Evolutionary conservation across 2,329 filamentous ascomycete genomes (phyloP), one percentile per base, ranked within the genome.

Genomic region (Penicillium psychrosexuale): DNA sequence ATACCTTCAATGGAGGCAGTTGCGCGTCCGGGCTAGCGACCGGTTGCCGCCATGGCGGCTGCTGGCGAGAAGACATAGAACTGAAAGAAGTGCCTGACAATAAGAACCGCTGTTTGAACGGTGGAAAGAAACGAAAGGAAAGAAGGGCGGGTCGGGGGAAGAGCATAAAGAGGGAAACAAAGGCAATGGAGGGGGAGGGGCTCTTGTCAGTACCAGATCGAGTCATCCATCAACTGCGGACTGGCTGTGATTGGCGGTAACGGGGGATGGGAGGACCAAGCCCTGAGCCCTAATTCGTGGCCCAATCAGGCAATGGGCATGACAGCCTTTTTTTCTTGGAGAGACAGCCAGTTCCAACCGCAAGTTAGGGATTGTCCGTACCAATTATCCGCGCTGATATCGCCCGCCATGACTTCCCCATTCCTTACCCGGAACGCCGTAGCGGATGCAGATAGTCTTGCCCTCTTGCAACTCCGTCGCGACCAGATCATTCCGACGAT

Each of bases 391-490:
- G 31, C 12, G 15, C 9, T 33, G 1, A 15, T 43, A 38, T 34
- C 37, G 17, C 36, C 30, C 51, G 55, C 40, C 39, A 76, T 77
- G 74, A 67, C 74, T 1, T 96, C 92, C 9, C 88, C 91, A 0
- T 97, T 99, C 65, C 81, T 97, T 37, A 83, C 88, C 50, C 86
- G 89, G 0, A 85, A 86, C 15, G 68, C 79, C 3, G 74, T 77
- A 19, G 86, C 92, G 4, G 77, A 80, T 11, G 77, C 84, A 22
- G 82, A 88, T 63, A 81, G 82, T 3, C 83, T 97, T 42, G 89
- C 91, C 27, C 88, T 97, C 58, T 81, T 97, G 55, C 90, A 96
- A 70, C 83, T 99, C 49, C 93, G 90, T 58, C 88, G 92, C 75
- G 92, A 97, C 73, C 87, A 88, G 58, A 85, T 92, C 60, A 81